Evolutionary conservation across 371 early-diverging fungal species (phyloP).

Genomic region (Syncephalis fuscata): DNA sequence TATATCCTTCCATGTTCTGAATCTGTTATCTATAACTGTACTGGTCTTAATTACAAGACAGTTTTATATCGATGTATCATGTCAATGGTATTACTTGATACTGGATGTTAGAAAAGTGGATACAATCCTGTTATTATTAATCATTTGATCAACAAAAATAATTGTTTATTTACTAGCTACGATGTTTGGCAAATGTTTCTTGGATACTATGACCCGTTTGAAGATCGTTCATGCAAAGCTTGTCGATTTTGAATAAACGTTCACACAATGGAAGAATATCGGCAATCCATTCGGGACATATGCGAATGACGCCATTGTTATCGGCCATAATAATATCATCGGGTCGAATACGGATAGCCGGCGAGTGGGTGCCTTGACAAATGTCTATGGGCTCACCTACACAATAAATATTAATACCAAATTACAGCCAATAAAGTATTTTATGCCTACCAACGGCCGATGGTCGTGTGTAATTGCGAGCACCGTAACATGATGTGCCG

Average conservation of each 20-base stretch:
- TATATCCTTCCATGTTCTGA: too few relatives aligned
- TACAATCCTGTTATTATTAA: too few relatives aligned
- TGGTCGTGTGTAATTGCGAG: neutral
- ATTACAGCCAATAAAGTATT: too few relatives aligned
- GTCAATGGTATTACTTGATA: too few relatives aligned
- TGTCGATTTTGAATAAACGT: constrained; percentile 36
- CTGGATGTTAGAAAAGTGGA: too few relatives aligned
- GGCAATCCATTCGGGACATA: constrained; percentile 32
- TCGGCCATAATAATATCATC: constrained; percentile 69
- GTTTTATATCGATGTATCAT: too few relatives aligned
- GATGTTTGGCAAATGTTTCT: constrained; percentile 48
- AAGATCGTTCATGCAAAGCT: constrained; percentile 49
- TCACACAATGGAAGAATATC: constrained; percentile 33
- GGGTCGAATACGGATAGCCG: constrained; percentile 28
- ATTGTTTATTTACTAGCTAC: constrained; percentile 7
- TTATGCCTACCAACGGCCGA: neutral
- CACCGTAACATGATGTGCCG: neutral
- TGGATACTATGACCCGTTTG: constrained; percentile 32
- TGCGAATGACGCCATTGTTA: constrained; percentile 54
- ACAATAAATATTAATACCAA: constrained; percentile 1
- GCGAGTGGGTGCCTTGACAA: constrained; percentile 15
- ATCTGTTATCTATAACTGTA: too few relatives aligned
- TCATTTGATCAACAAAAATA: too few relatives aligned
- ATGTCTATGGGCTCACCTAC: constrained; percentile 25
- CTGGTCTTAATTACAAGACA: too few relatives aligned